These are phyloP conservation scores for Mycena sp. DNA, from an alignment of 1,284 basidiomycete species.

Conservation along the genomic window DNA sequence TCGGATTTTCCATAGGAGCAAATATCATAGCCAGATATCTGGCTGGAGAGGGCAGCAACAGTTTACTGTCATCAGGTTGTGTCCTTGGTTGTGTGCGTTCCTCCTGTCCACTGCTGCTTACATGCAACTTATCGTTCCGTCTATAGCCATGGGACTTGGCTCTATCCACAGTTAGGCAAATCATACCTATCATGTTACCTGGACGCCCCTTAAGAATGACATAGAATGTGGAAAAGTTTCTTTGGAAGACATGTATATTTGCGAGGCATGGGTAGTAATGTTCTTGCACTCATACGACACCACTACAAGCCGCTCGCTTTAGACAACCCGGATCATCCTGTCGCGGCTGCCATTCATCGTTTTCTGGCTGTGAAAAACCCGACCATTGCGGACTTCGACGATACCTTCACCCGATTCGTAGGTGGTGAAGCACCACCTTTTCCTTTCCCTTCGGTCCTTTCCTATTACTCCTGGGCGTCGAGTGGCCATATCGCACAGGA, in stretches of 20 bases:
- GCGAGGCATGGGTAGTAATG: slow-evolving; percentile 83
- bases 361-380: slow-evolving; percentile 61
- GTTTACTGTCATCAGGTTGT: slow-evolving; percentile 80
- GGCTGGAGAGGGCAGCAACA: slow-evolving; percentile 82
- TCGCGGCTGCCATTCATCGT: slow-evolving; percentile 58
- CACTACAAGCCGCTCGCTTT: slow-evolving; percentile 60
- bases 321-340: slow-evolving; percentile 58
- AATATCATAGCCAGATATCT: slow-evolving; percentile 91
- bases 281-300: slow-evolving; percentile 71
- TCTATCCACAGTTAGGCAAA: not conserved
- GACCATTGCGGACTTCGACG: slow-evolving; percentile 70
- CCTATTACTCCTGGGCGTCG: slow-evolving; percentile 84
- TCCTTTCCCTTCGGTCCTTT: slow-evolving; percentile 77
- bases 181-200: no score
- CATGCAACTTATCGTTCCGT: not conserved
- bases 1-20: slow-evolving; percentile 78
- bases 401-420: slow-evolving; percentile 73
- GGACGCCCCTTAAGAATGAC: no score
- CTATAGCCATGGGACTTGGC: slow-evolving; percentile 8
- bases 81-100: slow-evolving; percentile 84
- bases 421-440: slow-evolving; percentile 84
- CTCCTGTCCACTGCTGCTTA: no score
- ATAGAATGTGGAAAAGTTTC: not conserved
- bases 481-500: slow-evolving; percentile 60
- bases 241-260: slow-evolving; percentile 79